These are phyloP conservation scores for Apocynum venetum DNA, from an alignment of 257 asterid genomes.

Conservation along the genomic window DNA sequence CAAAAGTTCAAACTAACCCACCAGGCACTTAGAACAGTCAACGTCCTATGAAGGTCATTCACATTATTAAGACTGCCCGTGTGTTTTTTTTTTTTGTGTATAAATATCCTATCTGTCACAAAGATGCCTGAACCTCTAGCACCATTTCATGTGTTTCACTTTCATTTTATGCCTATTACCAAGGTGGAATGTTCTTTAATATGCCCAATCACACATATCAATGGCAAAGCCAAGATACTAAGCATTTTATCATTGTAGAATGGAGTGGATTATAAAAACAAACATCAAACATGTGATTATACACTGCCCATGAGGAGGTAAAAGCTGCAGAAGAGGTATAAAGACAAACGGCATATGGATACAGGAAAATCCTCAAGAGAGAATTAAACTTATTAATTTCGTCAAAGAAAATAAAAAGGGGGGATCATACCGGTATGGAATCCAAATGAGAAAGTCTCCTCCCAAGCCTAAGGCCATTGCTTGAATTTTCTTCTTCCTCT, in stretches of 20 bases:
- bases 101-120: neutral
- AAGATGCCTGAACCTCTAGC: neutral
- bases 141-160: neutral
- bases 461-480: constrained; percentile 54
- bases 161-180: neutral
- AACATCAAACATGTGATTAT: neutral
- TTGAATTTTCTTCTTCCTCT: constrained; percentile 59
- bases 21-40: neutral
- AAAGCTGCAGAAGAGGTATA: neutral
- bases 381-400: neutral
- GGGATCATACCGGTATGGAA: constrained; percentile 67
- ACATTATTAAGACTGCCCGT: neutral
- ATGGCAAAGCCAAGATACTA: neutral
- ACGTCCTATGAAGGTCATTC: neutral
- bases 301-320: neutral
- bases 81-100: too few species aligned
- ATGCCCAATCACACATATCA: neutral
- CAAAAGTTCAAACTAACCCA: neutral
- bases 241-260: neutral
- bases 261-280: neutral
- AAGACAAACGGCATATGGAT: neutral
- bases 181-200: neutral
- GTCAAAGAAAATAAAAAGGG: neutral
- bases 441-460: constrained; percentile 89
- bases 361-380: neutral